A percentile compares a stretch with the other conserved stretches of the same genome.
These are phyloP conservation scores for Dactylella cylindrospora DNA, from an alignment of 2,329 filamentous ascomycete species.

Conservation along the genomic window DNA sequence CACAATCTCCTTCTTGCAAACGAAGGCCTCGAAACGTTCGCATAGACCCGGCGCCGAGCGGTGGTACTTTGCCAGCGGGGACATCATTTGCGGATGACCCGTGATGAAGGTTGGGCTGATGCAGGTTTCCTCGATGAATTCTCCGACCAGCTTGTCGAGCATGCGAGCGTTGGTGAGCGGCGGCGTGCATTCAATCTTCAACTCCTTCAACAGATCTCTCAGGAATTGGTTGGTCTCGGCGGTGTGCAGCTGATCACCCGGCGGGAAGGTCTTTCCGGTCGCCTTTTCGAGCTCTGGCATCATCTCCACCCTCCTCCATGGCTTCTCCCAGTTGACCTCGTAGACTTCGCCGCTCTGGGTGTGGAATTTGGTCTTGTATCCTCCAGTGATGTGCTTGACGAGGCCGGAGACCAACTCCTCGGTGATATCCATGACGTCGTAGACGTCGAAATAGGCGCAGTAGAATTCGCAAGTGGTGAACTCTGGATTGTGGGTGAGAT, in stretches of 20 bases:
- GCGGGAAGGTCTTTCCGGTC: slow-evolving; percentile 89
- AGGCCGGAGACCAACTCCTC: slow-evolving; percentile 89
- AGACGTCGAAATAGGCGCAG: slow-evolving; percentile 86
- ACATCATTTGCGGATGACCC: slow-evolving; percentile 86
- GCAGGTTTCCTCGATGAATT: slow-evolving; percentile 92
- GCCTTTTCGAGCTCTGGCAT: slow-evolving; percentile 88
- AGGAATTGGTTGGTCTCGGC: slow-evolving; percentile 87
- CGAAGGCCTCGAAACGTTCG: slow-evolving; percentile 96
- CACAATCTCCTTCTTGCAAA: slow-evolving; percentile 94
- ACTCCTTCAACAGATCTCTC: slow-evolving; percentile 79
- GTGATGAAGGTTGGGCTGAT: slow-evolving; percentile 91
- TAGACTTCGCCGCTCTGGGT: slow-evolving; percentile 83
- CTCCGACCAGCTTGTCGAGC: slow-evolving; percentile 90
- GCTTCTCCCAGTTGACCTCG: slow-evolving; percentile 92
- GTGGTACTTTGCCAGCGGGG: slow-evolving; percentile 93
- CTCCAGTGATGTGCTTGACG: slow-evolving; percentile 83
- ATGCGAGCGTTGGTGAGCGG: slow-evolving; percentile 93
- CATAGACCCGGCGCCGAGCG: slow-evolving; percentile 78
- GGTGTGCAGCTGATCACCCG: slow-evolving; percentile 85
- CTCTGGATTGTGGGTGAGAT: slow-evolving; percentile 95
- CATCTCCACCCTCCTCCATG: slow-evolving; percentile 94
- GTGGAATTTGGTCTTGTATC: slow-evolving; percentile 76
- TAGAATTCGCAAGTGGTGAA: slow-evolving; percentile 99
- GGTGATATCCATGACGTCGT: slow-evolving; percentile 86
- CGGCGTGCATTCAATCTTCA: slow-evolving; percentile 82